phyloP scores from a whole-genome alignment of 768 basidiomycete species.

The Naematelia encephala region DNA sequence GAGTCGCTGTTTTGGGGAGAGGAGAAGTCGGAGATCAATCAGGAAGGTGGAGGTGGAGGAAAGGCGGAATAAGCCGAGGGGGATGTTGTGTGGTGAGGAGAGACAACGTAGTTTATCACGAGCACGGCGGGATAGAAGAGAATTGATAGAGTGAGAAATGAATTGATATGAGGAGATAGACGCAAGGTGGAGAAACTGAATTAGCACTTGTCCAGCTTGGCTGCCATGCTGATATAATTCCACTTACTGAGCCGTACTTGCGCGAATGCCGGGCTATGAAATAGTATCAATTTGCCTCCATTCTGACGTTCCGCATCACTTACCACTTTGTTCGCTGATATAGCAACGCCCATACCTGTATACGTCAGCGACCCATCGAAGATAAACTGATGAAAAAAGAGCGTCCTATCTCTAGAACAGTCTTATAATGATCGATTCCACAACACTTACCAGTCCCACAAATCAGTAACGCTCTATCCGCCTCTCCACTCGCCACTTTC shows the following conservation, averaged over 20 bases:
- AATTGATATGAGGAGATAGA: background rate
- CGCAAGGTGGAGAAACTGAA: too few relatives aligned
- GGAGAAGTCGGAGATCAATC: background rate
- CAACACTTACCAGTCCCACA: slow-evolving; percentile 46
- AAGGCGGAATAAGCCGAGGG: too few relatives aligned
- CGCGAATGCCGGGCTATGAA: slow-evolving; percentile 11
- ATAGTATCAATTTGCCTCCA: background rate
- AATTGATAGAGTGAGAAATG: background rate
- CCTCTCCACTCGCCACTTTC: slow-evolving; percentile 41
- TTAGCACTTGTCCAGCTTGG: too few relatives aligned
- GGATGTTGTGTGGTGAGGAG: too few relatives aligned
- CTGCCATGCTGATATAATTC: too few relatives aligned
- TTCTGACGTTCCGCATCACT: background rate
- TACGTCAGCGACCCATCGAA: background rate
- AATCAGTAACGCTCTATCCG: slow-evolving; percentile 46
- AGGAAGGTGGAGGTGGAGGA: background rate
- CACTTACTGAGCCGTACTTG: slow-evolving; percentile 10
- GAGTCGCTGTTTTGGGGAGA: slow-evolving; percentile 24
- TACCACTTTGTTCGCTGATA: slow-evolving; percentile 46
- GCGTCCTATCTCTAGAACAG: slow-evolving; percentile 1
- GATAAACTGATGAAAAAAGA: background rate
- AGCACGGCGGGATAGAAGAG: too few relatives aligned
- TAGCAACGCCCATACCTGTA: slow-evolving; percentile 45
- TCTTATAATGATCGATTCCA: too few relatives aligned
- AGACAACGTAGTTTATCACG: too few relatives aligned